Evolutionary conservation across 805 yeast genomes (phyloP).

Genomic region (Sugiyamaella qingdaonensis): DNA sequence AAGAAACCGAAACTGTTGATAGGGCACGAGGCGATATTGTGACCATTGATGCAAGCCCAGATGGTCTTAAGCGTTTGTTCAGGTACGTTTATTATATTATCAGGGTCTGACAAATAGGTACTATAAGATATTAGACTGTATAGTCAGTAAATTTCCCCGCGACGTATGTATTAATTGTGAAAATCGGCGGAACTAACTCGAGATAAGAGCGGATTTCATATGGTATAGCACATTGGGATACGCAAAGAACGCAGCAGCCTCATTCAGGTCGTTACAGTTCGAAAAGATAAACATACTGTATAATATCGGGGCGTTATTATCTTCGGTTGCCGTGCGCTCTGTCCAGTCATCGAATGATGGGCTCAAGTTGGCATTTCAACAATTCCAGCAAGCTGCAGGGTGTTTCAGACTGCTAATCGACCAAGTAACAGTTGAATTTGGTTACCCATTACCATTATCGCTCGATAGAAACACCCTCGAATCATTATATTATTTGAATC

Average conservation of each 20-base stretch:
- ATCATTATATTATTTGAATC: slow-evolving; percentile 49
- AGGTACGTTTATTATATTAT: neutral
- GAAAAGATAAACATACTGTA: slow-evolving; percentile 63
- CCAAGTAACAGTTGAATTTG: slow-evolving; percentile 22
- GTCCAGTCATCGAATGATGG: slow-evolving; percentile 47
- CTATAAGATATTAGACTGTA: slow-evolving; percentile 18
- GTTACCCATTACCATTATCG: slow-evolving; percentile 38
- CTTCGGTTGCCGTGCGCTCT: slow-evolving; percentile 49
- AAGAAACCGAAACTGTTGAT: slow-evolving; percentile 35
- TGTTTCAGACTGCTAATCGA: slow-evolving; percentile 42
- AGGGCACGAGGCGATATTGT: slow-evolving; percentile 27
- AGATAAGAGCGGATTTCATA: slow-evolving; percentile 44
- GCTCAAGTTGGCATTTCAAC: slow-evolving; percentile 55
- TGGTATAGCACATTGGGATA: slow-evolving; percentile 74
- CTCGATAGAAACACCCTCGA: slow-evolving; percentile 48
- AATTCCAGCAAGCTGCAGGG: slow-evolving; percentile 71
- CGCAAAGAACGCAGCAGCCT: slow-evolving; percentile 46
- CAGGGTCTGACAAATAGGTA: slow-evolving; percentile 17
- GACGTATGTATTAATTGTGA: slow-evolving; percentile 35
- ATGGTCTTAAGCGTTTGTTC: slow-evolving; percentile 9
- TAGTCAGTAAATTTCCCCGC: slow-evolving; percentile 53
- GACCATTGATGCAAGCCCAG: slow-evolving; percentile 9
- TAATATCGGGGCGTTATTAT: slow-evolving; percentile 63
- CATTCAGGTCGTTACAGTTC: slow-evolving; percentile 45
- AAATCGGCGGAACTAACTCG: neutral